Conservation (phyloP, 2,329 filamentous ascomycete species). For the Diplodia scrobiculata region DNA sequence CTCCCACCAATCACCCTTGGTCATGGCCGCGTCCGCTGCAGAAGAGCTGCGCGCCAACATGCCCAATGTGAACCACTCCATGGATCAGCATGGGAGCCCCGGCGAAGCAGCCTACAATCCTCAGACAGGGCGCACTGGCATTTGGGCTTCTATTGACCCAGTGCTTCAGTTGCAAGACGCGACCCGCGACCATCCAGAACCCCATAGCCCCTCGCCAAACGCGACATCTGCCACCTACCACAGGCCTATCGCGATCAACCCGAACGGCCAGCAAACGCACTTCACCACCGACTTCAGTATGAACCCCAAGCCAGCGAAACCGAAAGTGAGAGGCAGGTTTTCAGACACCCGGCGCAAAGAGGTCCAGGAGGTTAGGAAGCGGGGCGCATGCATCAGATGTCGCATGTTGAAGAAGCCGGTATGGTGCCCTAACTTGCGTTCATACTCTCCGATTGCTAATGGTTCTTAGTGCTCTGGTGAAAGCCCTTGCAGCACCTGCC, state of each 20-base stretch:
- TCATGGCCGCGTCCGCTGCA: constrained; percentile 46
- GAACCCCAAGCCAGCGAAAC: constrained; percentile 45
- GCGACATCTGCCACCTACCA: constrained; percentile 35
- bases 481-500: constrained; percentile 61
- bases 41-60: constrained; percentile 43
- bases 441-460: background rate
- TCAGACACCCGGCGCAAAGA: constrained; percentile 59
- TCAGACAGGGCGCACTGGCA: constrained; percentile 36
- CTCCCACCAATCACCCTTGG: constrained; percentile 42
- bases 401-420: constrained; percentile 65
- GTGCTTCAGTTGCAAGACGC: constrained; percentile 40
- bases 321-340: constrained; percentile 60
- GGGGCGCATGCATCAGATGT: constrained; percentile 63
- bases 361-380: constrained; percentile 61
- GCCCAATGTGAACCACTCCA: constrained; percentile 40
- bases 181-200: constrained; percentile 35
- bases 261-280: constrained; percentile 35
- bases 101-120: constrained; percentile 43
- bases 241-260: constrained; percentile 45
- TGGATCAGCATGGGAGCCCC: constrained; percentile 41
- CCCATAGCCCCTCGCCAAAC: constrained; percentile 27
- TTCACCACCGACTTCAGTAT: constrained; percentile 47
- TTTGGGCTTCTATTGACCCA: constrained; percentile 29
- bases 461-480: constrained; percentile 56
- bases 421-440: background rate